Base-by-base conservation (phyloP, 2,329 filamentous ascomycete species). In the Chrysoporthe deuterocubensis region DNA sequence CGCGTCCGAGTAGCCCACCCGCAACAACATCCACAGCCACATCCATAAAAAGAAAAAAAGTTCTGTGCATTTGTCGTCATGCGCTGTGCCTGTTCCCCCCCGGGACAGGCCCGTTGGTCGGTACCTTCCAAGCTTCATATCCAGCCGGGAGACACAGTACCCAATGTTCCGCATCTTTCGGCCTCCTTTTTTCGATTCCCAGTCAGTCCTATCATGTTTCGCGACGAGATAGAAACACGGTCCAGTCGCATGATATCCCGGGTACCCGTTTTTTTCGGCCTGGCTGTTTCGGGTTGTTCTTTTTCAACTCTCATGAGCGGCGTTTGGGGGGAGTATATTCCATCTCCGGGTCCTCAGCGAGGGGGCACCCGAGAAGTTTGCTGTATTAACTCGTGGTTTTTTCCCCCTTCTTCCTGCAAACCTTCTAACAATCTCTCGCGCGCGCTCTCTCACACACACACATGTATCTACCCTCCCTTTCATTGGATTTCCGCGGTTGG, bases 171-270 rank as follows among this genome's bases (percentile, higher is more conserved):
- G 14, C 13, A 5, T 54, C 50, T 34, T 6, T 7, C 50, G 50
- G 11, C 50, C 26, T 26, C 26, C 26, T 16, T 54, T 13, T 34
- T 40, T 57, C 48, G 21, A 44, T 16, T 11, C 48, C n/a, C 37
- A 42, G 58, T 46, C 46, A 40, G 26, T 52, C 62, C 18, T 57
- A 1, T 57, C 34, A 18, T 57, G 2, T 18, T n/a, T 40, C 6
- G 54, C 54, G 34, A 8, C 34, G 32, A 40, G 16, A 37, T n/a
- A 37, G 54, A 40, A n/a, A 57, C 32, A 40, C 54, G 34, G 32
- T 40, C 14, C 54, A 16, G 54, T 57, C 54, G 54, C 54, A 57
- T 57, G 16, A 57, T 57, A 18, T n/a, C 16, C 54, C 9, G 32
- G 16, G 3, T 40, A 32, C 21, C 26, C 26, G 2, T 2, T 54